These are phyloP conservation scores for Clavariopsis aquatica DNA, from an alignment of 495 filamentous ascomycete species.

Conservation along the genomic window DNA sequence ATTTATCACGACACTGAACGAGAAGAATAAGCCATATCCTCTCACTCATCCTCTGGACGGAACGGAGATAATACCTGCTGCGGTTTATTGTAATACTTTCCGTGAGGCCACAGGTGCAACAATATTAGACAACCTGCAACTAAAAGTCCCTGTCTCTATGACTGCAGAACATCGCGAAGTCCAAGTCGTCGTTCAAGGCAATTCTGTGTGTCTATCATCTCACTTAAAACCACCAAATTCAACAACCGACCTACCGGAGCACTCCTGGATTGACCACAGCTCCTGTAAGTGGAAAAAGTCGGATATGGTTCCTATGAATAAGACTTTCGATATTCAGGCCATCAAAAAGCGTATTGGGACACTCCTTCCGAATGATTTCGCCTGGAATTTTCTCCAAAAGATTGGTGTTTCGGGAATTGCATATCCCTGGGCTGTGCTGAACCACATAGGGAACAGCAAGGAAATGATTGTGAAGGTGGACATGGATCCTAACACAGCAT, in stretches of 20 bases:
- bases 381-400: conserved; percentile 47
- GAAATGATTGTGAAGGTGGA: conserved; percentile 53
- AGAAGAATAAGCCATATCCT: conserved; percentile 45
- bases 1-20: conserved; percentile 40
- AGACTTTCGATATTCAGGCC: not conserved
- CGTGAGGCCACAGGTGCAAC: conserved; percentile 35
- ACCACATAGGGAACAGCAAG: conserved; percentile 46
- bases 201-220: conserved; percentile 41
- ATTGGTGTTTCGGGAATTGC: conserved; percentile 51
- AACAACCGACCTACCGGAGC: conserved; percentile 4
- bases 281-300: conserved; percentile 4
- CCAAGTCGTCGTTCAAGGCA: conserved; percentile 42
- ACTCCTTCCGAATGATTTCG: conserved; percentile 40
- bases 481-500: conserved; percentile 28
- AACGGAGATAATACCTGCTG: conserved; percentile 50
- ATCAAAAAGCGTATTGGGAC: conserved; percentile 22
- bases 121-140: conserved; percentile 34
- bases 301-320: conserved; percentile 38
- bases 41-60: conserved; percentile 36
- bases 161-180: conserved; percentile 42
- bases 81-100: conserved; percentile 49
- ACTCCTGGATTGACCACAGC: conserved; percentile 7
- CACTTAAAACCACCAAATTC: conserved; percentile 30
- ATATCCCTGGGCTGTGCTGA: conserved; percentile 50
- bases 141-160: conserved; percentile 46